Percentiles rank a stretch among this genome's conserved stretches.
Conservation (phyloP, 1,284 basidiomycete genomes). For the Malassezia japonica region DNA sequence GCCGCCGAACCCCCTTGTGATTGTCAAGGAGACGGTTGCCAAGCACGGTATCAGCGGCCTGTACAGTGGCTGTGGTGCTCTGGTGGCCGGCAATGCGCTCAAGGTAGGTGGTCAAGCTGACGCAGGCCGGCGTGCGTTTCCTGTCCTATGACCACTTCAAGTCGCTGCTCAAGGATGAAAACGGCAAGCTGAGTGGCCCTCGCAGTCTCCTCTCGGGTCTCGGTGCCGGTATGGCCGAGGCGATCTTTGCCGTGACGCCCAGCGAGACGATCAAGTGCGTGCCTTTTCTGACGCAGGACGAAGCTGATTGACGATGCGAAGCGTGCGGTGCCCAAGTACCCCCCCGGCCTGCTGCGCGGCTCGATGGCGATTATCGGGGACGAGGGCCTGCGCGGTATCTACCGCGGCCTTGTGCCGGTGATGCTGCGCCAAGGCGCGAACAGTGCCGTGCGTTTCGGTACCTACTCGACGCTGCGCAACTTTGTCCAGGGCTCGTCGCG, state of each 20-base stretch:
- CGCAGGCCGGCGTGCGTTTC: conserved; percentile 77
- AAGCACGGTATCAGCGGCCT: conserved; percentile 46
- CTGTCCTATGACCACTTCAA: conserved; percentile 92
- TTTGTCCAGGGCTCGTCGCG: conserved; percentile 72
- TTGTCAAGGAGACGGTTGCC: conserved; percentile 45
- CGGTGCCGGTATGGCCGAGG: conserved; percentile 89
- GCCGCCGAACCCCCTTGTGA: conserved; percentile 47
- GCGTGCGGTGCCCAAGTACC: conserved; percentile 67
- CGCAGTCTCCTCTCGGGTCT: conserved; percentile 61
- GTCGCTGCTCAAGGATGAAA: conserved; percentile 62
- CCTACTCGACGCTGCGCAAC: conserved; percentile 76
- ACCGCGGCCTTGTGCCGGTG: conserved; percentile 85
- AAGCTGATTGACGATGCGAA: conserved; percentile 94
- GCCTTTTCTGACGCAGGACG: conserved; percentile 51
- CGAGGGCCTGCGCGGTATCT: conserved; percentile 70
- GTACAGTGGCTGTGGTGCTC: conserved; percentile 44
- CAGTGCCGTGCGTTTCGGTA: conserved; percentile 91
- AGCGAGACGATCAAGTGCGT: conserved; percentile 86
- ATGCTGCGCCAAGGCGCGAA: conserved; percentile 97
- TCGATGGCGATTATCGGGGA: conserved; percentile 69
- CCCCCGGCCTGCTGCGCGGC: conserved; percentile 74
- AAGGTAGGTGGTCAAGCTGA: conserved; percentile 22
- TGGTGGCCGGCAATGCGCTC: conserved; percentile 42
- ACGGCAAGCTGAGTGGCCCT: conserved; percentile 27
- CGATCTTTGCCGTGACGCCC: conserved; percentile 87